These are phyloP conservation scores for Fomitopsis palustris DNA, from an alignment of 1,284 basidiomycete species.

Conservation along the genomic window DNA sequence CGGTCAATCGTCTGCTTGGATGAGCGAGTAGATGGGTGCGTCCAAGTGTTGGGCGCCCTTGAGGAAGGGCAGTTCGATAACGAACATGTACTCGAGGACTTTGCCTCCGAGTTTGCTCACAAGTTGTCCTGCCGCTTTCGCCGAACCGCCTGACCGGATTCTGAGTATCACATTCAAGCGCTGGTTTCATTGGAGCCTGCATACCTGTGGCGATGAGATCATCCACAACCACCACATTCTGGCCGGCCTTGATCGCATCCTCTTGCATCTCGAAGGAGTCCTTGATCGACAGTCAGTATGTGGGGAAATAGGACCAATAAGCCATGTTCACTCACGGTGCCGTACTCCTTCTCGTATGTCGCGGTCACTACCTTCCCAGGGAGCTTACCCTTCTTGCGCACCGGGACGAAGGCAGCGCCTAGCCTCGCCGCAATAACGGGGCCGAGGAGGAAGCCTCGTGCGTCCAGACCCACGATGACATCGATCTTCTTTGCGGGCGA, in stretches of 20 bases:
- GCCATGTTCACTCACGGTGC: constrained; percentile 51
- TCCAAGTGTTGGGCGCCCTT: constrained; percentile 78
- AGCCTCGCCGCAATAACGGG: constrained; percentile 90
- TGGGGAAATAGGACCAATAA: not conserved
- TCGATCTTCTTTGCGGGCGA: constrained; percentile 76
- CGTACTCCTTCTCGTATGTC: constrained; percentile 94
- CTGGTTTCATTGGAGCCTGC: not conserved
- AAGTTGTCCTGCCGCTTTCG: constrained; percentile 90
- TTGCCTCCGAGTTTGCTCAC: constrained; percentile 81
- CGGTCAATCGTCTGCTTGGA: constrained; percentile 68
- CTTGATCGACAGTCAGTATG: constrained; percentile 32
- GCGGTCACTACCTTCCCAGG: constrained; percentile 82
- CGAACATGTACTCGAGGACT: constrained; percentile 92
- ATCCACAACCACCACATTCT: constrained; percentile 89
- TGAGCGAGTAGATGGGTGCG: constrained; percentile 84
- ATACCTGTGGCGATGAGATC: constrained; percentile 95
- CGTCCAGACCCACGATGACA: constrained; percentile 94
- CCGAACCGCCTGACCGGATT: constrained; percentile 77
- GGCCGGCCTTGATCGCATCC: constrained; percentile 79
- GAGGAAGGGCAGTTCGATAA: constrained; percentile 86
- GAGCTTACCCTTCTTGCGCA: constrained; percentile 92
- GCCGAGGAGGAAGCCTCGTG: constrained; percentile 93
- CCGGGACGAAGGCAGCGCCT: constrained; percentile 94
- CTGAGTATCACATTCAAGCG: not conserved
- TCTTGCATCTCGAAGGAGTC: constrained; percentile 96